Base-by-base conservation (phyloP, 768 basidiomycete species). In the Pleurotus giganteus region DNA sequence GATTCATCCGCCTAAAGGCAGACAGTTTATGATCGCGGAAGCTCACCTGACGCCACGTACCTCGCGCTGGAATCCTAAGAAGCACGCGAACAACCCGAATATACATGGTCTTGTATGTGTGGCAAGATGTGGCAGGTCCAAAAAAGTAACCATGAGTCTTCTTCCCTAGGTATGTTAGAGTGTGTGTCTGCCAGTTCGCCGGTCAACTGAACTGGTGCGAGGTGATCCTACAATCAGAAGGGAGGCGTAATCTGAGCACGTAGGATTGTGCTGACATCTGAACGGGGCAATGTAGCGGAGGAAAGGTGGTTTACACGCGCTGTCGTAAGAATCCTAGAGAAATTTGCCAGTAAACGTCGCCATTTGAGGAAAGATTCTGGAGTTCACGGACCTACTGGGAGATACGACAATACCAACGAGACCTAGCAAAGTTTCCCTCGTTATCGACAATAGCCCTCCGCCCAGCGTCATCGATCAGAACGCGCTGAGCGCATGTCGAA, bases 11-110 rank as follows among this genome's bases (percentile, higher is more conserved):
- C 43, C 23, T 24, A 37, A 37, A 51, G 34, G 12, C 13, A 51
- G 49, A 19, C 39, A n/a, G 12, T 17, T 41, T 17, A 41, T 41
- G 39, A 41, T 41, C 39, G 19, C 39, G 49, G 32, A 37, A 28
- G 26, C 12, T 19, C 49, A 51, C 49, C 49, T 51, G 49, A 51
- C 34, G 49, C 34, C 49, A 37, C 49, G 49, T 51, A 51, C 49
- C 49, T 34, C 23, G 34, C 34, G 49, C 34, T 51, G 49, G 49
- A 51, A 51, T 51, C 49, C 49, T 41, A 37, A 51, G 49, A 51
- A 51, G 49, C 49, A 51, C 32, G 29, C n/a, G 37, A 51, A 51
- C 29, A 27, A 41, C 46, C 46, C 24, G 46, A 7, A 47, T 15
- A 47, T 47, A 15, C 46, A 51, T 41, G 39, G 39, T 11, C 9